These are phyloP conservation scores for Starmerella vaccinii DNA, from an alignment of 805 yeast genomes.

Conservation along the genomic window DNA sequence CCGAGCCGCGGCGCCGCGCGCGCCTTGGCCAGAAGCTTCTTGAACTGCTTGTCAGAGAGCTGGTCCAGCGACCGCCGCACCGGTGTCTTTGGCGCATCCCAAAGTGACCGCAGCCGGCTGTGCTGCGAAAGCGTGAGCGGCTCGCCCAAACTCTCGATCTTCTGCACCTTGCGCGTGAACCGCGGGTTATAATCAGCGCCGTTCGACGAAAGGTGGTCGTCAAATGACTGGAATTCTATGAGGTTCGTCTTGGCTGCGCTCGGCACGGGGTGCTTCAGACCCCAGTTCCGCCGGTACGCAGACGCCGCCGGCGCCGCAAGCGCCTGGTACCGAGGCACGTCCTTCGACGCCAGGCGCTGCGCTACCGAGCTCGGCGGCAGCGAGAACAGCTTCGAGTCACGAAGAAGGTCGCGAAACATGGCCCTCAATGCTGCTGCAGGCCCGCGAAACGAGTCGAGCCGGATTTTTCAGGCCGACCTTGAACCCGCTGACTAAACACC, in stretches of 20 bases:
- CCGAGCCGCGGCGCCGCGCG: constrained; percentile 40
- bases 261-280: constrained; percentile 27
- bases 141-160: constrained; percentile 28
- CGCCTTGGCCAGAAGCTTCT: constrained; percentile 38
- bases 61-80: constrained; percentile 18
- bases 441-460: background rate
- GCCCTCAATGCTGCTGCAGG: background rate
- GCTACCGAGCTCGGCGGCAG: constrained; percentile 23
- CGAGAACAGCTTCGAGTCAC: constrained; percentile 26
- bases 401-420: constrained; percentile 13
- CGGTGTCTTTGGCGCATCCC: constrained; percentile 10
- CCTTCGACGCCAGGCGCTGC: constrained; percentile 12
- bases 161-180: constrained; percentile 25
- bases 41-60: constrained; percentile 21
- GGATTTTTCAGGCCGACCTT: background rate
- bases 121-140: constrained; percentile 19
- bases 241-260: constrained; percentile 25
- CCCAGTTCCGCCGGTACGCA: constrained; percentile 31
- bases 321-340: constrained; percentile 28
- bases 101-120: constrained; percentile 19
- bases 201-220: constrained; percentile 27
- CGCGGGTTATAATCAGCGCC: constrained; percentile 26
- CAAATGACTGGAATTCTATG: constrained; percentile 25
- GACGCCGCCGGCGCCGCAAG: constrained; percentile 29
- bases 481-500: no score